Evolutionary conservation across 805 yeast species (phyloP), one percentile per base, ranked within the genome.

Genomic region (Candida verbasci): DNA sequence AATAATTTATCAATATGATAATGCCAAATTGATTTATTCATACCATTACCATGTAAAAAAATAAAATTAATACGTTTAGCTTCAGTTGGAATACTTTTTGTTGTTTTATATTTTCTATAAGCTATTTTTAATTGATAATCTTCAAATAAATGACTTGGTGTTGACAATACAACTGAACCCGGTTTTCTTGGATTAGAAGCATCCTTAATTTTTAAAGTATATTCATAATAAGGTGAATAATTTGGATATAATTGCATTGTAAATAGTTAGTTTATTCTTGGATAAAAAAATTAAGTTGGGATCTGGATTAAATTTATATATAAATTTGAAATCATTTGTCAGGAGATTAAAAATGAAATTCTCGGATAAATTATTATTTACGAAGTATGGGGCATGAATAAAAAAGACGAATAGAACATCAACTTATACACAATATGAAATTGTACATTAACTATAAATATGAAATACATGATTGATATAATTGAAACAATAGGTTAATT

Each of bases 11-110:
- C 59, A 31, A 78, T 66, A 50, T 76, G 72, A 46, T 74, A 75
- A 21, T 66, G 66, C 88, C 88, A 85, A 3, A 79, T 48, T 22
- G 72, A 68, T 48, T 80, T 81, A 47, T 71, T 73, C 81, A 80
- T 76, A 1, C 88, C 83, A 8, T 78, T 72, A 2, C 80, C 81
- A 53, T 80, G 87, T 21, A 68, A 46, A 49, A 82, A 79, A 7
- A 79, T 49, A 24, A 81, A 46, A 47, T 80, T 80, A 36, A 78
- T 45, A 11, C 41, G 24, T 24, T 37, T 34, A n/a, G 31, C 24
- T 16, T 22, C 24, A 8, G 23, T 9, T 10, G 33, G 40, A 28
- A 49, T 48, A 8, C 55, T 39, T 16, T 17, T 20, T 14, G 56
- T 52, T 3, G 42, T 34, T 10, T 24, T 31, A 50, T 67, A 76